Percentiles rank a stretch among this genome's conserved stretches.
phyloP scores from a whole-genome alignment of 768 basidiomycete genomes.

The Podaxis sp. region DNA sequence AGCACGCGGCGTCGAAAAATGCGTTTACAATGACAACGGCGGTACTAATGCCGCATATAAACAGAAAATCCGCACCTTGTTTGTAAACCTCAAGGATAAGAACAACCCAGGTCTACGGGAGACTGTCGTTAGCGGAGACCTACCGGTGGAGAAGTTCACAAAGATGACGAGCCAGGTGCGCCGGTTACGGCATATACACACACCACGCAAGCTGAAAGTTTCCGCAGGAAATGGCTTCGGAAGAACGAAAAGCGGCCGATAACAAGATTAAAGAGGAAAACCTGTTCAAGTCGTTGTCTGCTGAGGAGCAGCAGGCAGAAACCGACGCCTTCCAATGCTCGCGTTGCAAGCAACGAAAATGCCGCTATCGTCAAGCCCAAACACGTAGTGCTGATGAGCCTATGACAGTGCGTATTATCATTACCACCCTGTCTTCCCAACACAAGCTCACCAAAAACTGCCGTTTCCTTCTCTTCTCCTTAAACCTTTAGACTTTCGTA shows the following conservation, averaged over 20 bases:
- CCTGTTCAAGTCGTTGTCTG: conserved; percentile 87
- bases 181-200: conserved; percentile 5
- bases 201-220: background rate
- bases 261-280: conserved; percentile 83
- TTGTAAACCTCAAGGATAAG: conserved; percentile 94
- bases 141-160: conserved; percentile 67
- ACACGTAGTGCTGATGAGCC: conserved; percentile 98
- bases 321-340: conserved; percentile 98
- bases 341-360: conserved; percentile 92
- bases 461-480: background rate
- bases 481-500: conserved; percentile 71
- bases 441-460: background rate
- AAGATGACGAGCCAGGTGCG: conserved; percentile 81
- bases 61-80: conserved; percentile 82
- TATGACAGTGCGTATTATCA: conserved; percentile 74
- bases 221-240: conserved; percentile 90
- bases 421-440: background rate
- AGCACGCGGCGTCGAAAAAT: conserved; percentile 71
- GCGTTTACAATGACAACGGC: conserved; percentile 50
- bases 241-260: conserved; percentile 84
- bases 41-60: conserved; percentile 57
- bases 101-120: conserved; percentile 86
- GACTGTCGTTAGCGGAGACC: conserved; percentile 80
- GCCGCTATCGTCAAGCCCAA: conserved; percentile 93
- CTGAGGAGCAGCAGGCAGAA: conserved; percentile 88